Evolutionary conservation across 805 yeast genomes (phyloP).

Genomic region (Starmerella scarabaei): DNA sequence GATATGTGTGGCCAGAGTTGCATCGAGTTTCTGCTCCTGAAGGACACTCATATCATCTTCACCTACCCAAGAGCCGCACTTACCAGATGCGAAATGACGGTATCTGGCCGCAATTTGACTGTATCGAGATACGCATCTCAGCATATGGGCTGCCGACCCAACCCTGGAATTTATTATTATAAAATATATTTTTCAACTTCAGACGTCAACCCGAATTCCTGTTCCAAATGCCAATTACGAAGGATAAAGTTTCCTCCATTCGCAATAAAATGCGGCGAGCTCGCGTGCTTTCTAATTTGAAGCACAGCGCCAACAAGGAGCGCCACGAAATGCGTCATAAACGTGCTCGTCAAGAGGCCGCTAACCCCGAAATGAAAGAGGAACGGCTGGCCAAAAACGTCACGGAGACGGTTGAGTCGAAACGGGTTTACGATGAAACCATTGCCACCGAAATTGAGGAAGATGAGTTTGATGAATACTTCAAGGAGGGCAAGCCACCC

Average conservation of each 20-base stretch:
- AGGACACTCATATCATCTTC: slow-evolving; percentile 24
- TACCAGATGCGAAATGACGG: neutral
- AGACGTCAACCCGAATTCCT: too few relatives aligned
- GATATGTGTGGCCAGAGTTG: slow-evolving; percentile 22
- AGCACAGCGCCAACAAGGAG: slow-evolving; percentile 60
- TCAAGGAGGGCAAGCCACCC: slow-evolving; percentile 47
- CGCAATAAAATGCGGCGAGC: slow-evolving; percentile 73
- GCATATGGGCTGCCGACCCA: neutral
- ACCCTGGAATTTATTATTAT: too few relatives aligned
- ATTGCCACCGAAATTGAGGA: slow-evolving; percentile 37
- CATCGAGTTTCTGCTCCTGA: slow-evolving; percentile 23
- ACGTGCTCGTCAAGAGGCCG: slow-evolving; percentile 76
- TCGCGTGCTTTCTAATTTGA: slow-evolving; percentile 57
- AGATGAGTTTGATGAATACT: slow-evolving; percentile 46
- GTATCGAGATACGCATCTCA: neutral
- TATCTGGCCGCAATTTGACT: neutral
- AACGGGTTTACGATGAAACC: slow-evolving; percentile 80
- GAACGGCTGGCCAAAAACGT: slow-evolving; percentile 67
- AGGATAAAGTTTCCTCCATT: slow-evolving; percentile 31
- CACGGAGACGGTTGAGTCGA: slow-evolving; percentile 70
- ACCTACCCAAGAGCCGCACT: slow-evolving; percentile 20
- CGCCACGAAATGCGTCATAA: slow-evolving; percentile 66
- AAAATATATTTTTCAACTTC: neutral
- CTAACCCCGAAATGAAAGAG: slow-evolving; percentile 67
- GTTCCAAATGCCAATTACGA: slow-evolving; percentile 21